Conservation (phyloP, 257 asterid genomes). For the Ocimum tenuiflorum region DNA sequence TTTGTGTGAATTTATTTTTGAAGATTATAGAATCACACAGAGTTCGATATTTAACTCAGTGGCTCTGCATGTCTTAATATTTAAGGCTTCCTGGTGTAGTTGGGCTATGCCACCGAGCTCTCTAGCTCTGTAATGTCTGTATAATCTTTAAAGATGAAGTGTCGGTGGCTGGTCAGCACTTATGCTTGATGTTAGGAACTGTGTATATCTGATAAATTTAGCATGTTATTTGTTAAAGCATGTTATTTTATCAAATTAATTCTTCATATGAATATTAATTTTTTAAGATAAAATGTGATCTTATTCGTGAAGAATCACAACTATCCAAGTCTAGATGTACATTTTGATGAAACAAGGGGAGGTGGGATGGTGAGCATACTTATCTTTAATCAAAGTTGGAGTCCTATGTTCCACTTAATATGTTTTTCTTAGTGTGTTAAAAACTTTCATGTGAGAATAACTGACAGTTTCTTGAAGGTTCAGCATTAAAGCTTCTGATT, state of each 20-base stretch:
- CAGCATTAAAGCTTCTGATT: not conserved
- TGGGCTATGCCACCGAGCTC: not conserved
- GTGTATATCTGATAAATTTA: not conserved
- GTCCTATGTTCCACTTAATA: too few relatives aligned
- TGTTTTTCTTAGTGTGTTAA: too few relatives aligned
- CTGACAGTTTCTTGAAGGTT: not conserved
- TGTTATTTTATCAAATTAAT: not conserved
- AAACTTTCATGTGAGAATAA: not conserved
- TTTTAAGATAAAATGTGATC: not conserved
- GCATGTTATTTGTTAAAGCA: too few relatives aligned
- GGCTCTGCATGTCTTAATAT: not conserved
- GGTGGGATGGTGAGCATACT: not conserved
- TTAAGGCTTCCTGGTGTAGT: not conserved
- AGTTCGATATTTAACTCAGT: not conserved
- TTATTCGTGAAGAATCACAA: not conserved
- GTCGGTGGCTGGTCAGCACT: not conserved
- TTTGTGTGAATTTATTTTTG: conserved; percentile 3
- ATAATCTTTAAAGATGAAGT: not conserved
- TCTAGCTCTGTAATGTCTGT: not conserved
- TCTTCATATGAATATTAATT: not conserved
- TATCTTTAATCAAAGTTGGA: not conserved
- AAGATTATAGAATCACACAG: not conserved
- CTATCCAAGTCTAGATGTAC: not conserved
- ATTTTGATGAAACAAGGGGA: not conserved
- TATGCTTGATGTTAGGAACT: not conserved